Percentiles rank a stretch among this genome's conserved stretches.
Conservation (phyloP, 1,284 basidiomycete species). For the Naganishia liquefaciens region DNA sequence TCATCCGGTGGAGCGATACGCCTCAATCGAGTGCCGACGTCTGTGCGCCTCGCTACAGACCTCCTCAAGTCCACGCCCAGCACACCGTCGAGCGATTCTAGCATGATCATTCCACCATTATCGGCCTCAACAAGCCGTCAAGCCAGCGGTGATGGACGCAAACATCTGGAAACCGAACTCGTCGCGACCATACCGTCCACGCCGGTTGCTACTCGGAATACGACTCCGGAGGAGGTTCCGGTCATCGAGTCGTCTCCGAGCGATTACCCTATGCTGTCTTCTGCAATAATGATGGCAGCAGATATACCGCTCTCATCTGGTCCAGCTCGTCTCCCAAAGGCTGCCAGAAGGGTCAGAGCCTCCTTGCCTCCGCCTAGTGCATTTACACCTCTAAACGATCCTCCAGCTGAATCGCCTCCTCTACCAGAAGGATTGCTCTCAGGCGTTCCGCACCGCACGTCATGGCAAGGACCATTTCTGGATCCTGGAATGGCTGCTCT, state of each 20-base stretch:
- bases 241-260: slow-evolving; percentile 3
- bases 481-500: not conserved
- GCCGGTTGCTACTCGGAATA: slow-evolving; percentile 39
- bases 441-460: not conserved
- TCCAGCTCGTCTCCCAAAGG: slow-evolving; percentile 33
- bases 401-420: slow-evolving; percentile 1
- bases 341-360: slow-evolving; percentile 36
- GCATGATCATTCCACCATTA: slow-evolving; percentile 14
- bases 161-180: slow-evolving; percentile 11
- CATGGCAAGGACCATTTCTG: slow-evolving; percentile 8
- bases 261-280: not conserved
- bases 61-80: slow-evolving; percentile 44
- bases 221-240: slow-evolving; percentile 31
- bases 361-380: slow-evolving; percentile 39
- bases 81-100: slow-evolving; percentile 17
- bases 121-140: slow-evolving; percentile 4
- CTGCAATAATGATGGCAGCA: slow-evolving; percentile 1
- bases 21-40: slow-evolving; percentile 59
- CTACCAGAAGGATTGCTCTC: not conserved
- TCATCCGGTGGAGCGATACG: slow-evolving; percentile 54
- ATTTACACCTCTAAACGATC: slow-evolving; percentile 25
- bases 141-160: not conserved
- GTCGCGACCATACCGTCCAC: slow-evolving; percentile 38
- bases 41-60: slow-evolving; percentile 58
- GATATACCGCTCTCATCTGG: slow-evolving; percentile 1